Percentiles rank a stretch among this genome's conserved stretches.
Evolutionary conservation across 1,284 basidiomycete species (phyloP).

Genomic region (Cryptococcus sp.): DNA sequence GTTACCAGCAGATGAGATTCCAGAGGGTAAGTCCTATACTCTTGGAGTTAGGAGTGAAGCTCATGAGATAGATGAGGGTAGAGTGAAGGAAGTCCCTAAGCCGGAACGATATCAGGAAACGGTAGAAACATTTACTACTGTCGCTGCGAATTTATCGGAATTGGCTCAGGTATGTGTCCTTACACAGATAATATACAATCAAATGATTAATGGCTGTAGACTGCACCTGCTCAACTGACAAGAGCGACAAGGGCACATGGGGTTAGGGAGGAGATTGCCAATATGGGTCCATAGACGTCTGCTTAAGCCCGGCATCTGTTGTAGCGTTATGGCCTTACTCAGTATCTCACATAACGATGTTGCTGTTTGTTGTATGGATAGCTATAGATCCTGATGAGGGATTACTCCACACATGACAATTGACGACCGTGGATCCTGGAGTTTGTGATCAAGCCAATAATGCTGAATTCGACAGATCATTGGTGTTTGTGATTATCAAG

Average conservation of each 20-base stretch:
- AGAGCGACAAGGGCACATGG: slow-evolving; percentile 44
- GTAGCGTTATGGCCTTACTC: too few relatives aligned
- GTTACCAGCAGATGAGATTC: slow-evolving; percentile 30
- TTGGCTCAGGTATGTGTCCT: slow-evolving; percentile 26
- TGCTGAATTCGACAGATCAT: too few relatives aligned
- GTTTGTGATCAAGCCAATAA: too few relatives aligned
- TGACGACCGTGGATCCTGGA: too few relatives aligned
- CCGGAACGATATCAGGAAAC: slow-evolving; percentile 5
- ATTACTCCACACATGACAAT: too few relatives aligned
- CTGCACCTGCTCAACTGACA: slow-evolving; percentile 35
- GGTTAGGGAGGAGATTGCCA: slow-evolving; percentile 40
- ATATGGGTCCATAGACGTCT: slow-evolving; percentile 11
- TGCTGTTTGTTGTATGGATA: too few relatives aligned
- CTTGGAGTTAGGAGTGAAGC: neutral
- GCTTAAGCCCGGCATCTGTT: too few relatives aligned
- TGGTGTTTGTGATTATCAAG: too few relatives aligned
- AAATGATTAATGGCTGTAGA: slow-evolving; percentile 17
- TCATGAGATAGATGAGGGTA: neutral
- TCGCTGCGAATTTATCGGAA: slow-evolving; percentile 30
- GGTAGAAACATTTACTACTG: slow-evolving; percentile 27
- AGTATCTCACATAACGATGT: too few relatives aligned
- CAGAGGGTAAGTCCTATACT: slow-evolving; percentile 11
- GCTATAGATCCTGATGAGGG: too few relatives aligned
- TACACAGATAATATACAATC: neutral
- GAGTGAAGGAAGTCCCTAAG: neutral